Percentiles rank a stretch among this genome's conserved stretches.
Conservation (phyloP, 306 rosid species). For the Luffa aegyptiaca region DNA sequence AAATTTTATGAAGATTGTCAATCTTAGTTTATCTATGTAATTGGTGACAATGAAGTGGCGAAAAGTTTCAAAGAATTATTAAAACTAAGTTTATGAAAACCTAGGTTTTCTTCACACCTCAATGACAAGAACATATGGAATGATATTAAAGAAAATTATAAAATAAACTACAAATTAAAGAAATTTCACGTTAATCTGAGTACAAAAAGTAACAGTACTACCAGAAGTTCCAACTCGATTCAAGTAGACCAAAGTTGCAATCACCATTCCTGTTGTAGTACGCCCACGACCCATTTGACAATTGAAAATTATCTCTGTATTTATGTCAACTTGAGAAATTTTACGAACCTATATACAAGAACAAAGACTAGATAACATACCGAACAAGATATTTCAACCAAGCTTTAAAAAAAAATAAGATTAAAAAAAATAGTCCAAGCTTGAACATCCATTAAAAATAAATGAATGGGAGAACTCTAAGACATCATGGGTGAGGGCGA, state of each 20-base stretch:
- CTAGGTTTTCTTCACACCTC: neutral
- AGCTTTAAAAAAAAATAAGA: neutral
- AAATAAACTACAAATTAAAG: neutral
- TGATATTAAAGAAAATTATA: neutral
- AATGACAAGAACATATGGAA: neutral
- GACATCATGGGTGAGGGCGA: neutral
- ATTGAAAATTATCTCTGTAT: slow-evolving; percentile 69
- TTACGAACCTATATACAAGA: slow-evolving; percentile 58
- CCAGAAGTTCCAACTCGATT: slow-evolving; percentile 80
- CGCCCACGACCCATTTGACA: slow-evolving; percentile 99
- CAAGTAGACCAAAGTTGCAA: slow-evolving; percentile 78
- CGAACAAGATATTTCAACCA: neutral
- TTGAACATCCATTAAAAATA: neutral
- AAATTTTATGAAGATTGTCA: too few species aligned
- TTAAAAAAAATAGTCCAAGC: neutral
- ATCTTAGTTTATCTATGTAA: too few species aligned
- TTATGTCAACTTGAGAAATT: slow-evolving; percentile 67
- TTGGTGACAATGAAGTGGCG: neutral
- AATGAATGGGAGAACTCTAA: neutral
- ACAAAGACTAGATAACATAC: slow-evolving; percentile 13
- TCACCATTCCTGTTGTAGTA: slow-evolving; percentile 93
- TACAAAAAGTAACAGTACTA: slow-evolving; percentile 20
- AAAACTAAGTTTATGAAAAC: neutral
- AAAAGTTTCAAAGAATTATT: neutral
- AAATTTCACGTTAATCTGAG: neutral